phyloP scores from a whole-genome alignment of 73 alveolate species.

The Tetrahymena elliotti region DNA sequence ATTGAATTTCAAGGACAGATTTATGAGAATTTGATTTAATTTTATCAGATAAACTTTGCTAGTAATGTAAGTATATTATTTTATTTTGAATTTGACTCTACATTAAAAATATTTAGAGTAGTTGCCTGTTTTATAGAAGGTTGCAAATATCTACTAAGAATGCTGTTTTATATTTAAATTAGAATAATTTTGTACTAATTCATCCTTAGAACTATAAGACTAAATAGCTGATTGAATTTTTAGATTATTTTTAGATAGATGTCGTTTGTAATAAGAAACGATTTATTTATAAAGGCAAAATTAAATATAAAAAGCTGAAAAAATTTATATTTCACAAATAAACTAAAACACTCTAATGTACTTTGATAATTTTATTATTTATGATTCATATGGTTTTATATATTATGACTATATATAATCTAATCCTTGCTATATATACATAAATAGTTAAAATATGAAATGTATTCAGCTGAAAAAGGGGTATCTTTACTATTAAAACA shows the following conservation, averaged over 20 bases:
- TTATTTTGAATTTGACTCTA: not conserved
- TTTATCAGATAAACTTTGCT: too few species aligned
- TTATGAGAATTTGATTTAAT: not conserved
- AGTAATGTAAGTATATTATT: not conserved
- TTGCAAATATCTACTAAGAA: not conserved
- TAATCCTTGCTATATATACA: not conserved
- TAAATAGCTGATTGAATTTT: too few species aligned
- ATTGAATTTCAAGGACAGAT: not conserved
- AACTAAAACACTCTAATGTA: not conserved
- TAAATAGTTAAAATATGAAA: not conserved
- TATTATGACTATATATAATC: not conserved
- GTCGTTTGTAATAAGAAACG: not conserved
- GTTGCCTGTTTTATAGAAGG: not conserved
- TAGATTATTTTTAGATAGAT: not conserved
- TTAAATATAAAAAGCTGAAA: too few species aligned
- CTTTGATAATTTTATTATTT: not conserved
- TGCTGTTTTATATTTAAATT: not conserved
- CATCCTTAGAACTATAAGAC: not conserved
- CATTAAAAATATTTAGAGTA: not conserved
- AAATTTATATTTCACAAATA: not conserved
- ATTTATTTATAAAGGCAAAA: not conserved
- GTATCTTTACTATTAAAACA: not conserved
- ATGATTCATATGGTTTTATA: not conserved
- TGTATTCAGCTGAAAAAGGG: not conserved
- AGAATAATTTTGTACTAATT: not conserved